Base-by-base conservation (phyloP, 192 early-diverging fungal genomes). In the Backusella circina region DNA sequence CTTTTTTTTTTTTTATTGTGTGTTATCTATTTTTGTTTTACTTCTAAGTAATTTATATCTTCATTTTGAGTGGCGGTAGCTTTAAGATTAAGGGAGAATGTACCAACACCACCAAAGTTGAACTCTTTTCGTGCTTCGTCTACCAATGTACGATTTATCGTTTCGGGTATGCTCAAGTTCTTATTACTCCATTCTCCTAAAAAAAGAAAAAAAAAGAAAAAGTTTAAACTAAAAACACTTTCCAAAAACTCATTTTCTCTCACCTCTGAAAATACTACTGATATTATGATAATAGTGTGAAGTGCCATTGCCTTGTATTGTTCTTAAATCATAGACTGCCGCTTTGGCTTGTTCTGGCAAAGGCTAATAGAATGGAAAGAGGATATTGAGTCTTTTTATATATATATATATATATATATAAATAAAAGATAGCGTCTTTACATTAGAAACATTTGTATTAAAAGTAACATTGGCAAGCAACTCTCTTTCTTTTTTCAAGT, bases 231-330 rank as follows among this genome's bases (percentile, higher is more conserved):
- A n/a, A n/a, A 23, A 80, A 68, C 23, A 54, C n/a, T 23, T 76
- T 67, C 33, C 68, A 38, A 3, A 10, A 39, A 21, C 38, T 16
- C 21, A 21, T 30, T 76, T 67, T 35, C 38, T 18, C 12, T 5
- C 77, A 72, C 86, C 86, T 72, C 81, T 83, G 54, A 88, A 88
- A 30, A 85, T 79, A 67, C 84, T 85, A 26, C 84, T 88, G 23
- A 86, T 78, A 39, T 88, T 88, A 61, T 84, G 84, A 44, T 88
- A 88, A 50, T 77, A 88, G 28, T 84, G 86, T 7, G 81, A 65
- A 32, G 44, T 70, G 32, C 57, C 70, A 16, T 47, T 65, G 18
- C 41, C 31, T 33, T 73, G 67, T 44, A 70, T 70, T 30, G 47
- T 21, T 33, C 31, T 21, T 2, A 85, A 51, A 26, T 80, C 39